phyloP scores from a whole-genome alignment of 768 basidiomycete species.

The Kwoniella heveanensis region DNA sequence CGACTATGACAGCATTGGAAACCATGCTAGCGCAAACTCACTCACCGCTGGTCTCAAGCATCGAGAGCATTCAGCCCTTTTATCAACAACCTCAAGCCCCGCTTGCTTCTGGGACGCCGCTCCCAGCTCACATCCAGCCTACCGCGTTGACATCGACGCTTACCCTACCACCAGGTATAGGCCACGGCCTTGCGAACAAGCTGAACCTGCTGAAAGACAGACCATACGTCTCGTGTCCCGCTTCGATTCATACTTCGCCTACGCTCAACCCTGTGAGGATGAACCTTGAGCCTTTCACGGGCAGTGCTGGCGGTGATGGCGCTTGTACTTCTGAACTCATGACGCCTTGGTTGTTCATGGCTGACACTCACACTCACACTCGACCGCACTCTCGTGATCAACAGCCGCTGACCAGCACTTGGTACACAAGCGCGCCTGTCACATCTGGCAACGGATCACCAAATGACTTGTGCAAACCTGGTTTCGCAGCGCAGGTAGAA shows the following conservation, averaged over 20 bases:
- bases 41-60: not conserved
- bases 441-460: not conserved
- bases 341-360: too few relatives aligned
- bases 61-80: not conserved
- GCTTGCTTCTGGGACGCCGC: too few relatives aligned
- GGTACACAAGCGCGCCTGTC: too few relatives aligned
- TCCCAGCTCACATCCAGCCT: not conserved
- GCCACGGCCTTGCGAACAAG: not conserved
- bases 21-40: not conserved
- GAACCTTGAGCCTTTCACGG: conserved; percentile 27
- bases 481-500: not conserved
- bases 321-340: too few relatives aligned
- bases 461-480: not conserved
- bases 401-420: too few relatives aligned
- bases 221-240: conserved; percentile 16
- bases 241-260: conserved; percentile 21
- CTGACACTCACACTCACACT: too few relatives aligned
- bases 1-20: not conserved
- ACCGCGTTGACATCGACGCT: not conserved
- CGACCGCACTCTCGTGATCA: too few relatives aligned
- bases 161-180: not conserved
- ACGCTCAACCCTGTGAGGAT: not conserved
- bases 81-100: not conserved
- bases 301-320: too few relatives aligned
- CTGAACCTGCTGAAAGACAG: not conserved